Conservation (phyloP, 2,329 filamentous ascomycete species). For the Colletotrichum cuscutae region DNA sequence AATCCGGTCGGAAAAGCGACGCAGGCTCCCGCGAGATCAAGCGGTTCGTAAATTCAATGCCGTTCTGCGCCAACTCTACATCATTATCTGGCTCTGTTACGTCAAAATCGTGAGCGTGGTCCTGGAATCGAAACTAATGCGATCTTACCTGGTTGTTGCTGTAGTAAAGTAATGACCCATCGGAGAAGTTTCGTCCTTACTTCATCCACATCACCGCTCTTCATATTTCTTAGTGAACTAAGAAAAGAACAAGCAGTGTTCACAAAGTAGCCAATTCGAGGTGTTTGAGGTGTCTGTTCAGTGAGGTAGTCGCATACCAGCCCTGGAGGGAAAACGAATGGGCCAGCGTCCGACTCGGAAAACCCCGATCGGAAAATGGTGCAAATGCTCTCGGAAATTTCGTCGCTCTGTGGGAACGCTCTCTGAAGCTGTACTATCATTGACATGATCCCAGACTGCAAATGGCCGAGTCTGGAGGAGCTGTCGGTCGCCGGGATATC, state of each 20-base stretch:
- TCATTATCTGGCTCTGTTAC: constrained; percentile 68
- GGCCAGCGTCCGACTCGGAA: constrained; percentile 77
- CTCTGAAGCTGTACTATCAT: constrained; percentile 59
- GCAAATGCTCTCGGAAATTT: constrained; percentile 79
- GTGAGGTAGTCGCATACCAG: constrained; percentile 75
- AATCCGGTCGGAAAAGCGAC: constrained; percentile 69
- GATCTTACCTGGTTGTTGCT: constrained; percentile 66
- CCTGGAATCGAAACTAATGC: neutral
- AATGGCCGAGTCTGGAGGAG: constrained; percentile 40
- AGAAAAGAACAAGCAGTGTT: constrained; percentile 78
- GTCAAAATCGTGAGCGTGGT: constrained; percentile 26
- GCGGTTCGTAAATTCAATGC: constrained; percentile 76
- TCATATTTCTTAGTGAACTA: constrained; percentile 64
- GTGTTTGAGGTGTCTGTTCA: constrained; percentile 67
- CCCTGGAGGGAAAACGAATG: constrained; percentile 78
- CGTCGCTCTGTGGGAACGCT: constrained; percentile 68
- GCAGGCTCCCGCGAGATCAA: constrained; percentile 69
- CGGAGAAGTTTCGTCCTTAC: constrained; percentile 65
- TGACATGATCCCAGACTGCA: constrained; percentile 59
- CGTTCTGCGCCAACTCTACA: constrained; percentile 77
- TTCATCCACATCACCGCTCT: constrained; percentile 53
- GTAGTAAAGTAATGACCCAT: constrained; percentile 72
- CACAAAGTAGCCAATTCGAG: constrained; percentile 75
- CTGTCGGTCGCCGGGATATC: constrained; percentile 17
- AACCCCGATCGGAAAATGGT: constrained; percentile 79